phyloP scores from a whole-genome alignment of 75 land plant species.

The Picea glauca region DNA sequence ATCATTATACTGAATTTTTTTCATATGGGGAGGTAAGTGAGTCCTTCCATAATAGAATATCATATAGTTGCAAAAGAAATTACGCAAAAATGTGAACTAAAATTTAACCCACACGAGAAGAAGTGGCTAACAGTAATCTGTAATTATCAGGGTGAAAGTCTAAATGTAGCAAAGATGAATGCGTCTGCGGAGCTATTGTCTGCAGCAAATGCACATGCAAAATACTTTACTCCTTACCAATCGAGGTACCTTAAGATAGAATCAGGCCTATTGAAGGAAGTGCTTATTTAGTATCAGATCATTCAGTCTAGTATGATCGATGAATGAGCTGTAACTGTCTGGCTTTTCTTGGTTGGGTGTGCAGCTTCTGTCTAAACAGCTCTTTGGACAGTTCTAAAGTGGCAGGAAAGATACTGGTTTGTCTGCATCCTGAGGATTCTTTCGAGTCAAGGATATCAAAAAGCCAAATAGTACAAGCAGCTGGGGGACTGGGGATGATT shows the following conservation, averaged over 20 bases:
- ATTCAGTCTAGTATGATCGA: not conserved
- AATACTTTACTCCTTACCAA: conserved; percentile 54
- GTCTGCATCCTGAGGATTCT: conserved; percentile 43
- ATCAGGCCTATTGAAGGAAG: not conserved
- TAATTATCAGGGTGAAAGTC: conserved; percentile 42
- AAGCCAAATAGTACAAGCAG: conserved; percentile 54
- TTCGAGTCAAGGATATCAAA: conserved; percentile 46
- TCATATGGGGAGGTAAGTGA: not conserved
- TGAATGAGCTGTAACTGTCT: not conserved
- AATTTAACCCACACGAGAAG: not conserved
- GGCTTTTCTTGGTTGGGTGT: not conserved
- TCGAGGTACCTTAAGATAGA: conserved; percentile 63
- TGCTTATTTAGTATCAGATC: not conserved
- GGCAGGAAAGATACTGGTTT: conserved; percentile 62
- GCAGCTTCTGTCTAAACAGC: conserved; percentile 66
- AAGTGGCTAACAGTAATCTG: not conserved
- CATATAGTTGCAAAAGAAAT: not conserved
- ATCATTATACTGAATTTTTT: too few species aligned
- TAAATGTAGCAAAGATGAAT: conserved; percentile 27
- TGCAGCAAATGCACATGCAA: conserved; percentile 45
- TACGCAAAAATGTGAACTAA: not conserved
- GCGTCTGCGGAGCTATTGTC: conserved; percentile 31
- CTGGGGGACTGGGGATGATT: conserved; percentile 84
- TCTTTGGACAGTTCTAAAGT: conserved; percentile 60
- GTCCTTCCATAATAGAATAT: not conserved